phyloP scores from a whole-genome alignment of 2,329 filamentous ascomycete genomes.

The Alternaria solani region DNA sequence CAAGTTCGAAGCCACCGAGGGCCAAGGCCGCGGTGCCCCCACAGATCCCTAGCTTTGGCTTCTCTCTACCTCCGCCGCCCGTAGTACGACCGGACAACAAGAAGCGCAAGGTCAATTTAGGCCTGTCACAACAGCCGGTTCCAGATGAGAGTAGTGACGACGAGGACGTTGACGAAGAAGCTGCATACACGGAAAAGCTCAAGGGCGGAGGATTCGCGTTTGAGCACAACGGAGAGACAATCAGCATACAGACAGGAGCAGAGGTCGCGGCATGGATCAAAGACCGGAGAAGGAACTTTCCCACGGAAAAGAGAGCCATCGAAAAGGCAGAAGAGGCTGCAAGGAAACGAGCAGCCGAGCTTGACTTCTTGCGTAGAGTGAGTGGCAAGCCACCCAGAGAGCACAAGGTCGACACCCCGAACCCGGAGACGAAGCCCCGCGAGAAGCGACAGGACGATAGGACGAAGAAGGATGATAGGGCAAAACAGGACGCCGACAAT shows the following conservation, averaged over 20 bases:
- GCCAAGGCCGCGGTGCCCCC: constrained; percentile 46
- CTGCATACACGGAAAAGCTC: constrained; percentile 49
- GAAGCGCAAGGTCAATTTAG: constrained; percentile 75
- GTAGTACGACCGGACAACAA: constrained; percentile 60
- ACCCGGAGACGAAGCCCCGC: background rate
- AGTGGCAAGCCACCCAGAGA: constrained; percentile 28
- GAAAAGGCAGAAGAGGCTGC: constrained; percentile 64
- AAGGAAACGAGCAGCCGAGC: constrained; percentile 34
- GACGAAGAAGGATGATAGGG: background rate
- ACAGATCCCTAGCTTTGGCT: constrained; percentile 49
- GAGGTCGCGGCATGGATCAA: constrained; percentile 83
- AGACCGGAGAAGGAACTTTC: constrained; percentile 81
- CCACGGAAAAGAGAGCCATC: constrained; percentile 75
- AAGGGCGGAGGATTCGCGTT: constrained; percentile 65
- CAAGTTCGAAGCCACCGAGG: constrained; percentile 40
- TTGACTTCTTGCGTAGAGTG: constrained; percentile 52
- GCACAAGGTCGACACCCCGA: background rate
- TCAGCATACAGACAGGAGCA: constrained; percentile 62
- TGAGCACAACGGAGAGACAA: constrained; percentile 64
- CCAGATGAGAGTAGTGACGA: constrained; percentile 61
- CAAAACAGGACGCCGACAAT: constrained; percentile 2
- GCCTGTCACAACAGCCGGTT: constrained; percentile 71
- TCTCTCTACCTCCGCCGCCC: constrained; percentile 35
- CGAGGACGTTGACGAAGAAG: constrained; percentile 75
- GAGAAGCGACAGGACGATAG: constrained; percentile 11